phyloP scores from a whole-genome alignment of 371 early-diverging fungal species.

The Syncephalis plumigaleata region DNA sequence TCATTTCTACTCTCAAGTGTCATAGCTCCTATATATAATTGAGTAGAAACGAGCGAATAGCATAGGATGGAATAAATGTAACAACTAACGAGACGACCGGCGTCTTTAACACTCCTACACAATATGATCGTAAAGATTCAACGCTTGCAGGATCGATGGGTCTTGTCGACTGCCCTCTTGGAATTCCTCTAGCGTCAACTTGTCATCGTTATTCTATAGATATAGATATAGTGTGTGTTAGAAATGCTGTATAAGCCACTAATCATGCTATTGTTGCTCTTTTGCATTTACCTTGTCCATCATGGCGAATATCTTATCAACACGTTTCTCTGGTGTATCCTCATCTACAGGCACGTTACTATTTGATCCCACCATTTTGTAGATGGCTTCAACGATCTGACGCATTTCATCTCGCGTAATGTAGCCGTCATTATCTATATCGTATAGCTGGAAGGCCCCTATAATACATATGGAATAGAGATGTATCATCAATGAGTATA shows the following conservation, averaged over 20 bases:
- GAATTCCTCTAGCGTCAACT: conserved; percentile 69
- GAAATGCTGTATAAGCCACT: not conserved
- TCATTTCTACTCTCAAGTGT: too few species aligned
- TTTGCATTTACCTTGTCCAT: conserved; percentile 75
- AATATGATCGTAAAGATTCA: conserved; percentile 71
- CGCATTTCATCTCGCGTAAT: conserved; percentile 84
- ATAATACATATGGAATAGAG: not conserved
- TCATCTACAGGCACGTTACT: conserved; percentile 80
- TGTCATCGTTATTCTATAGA: conserved; percentile 61
- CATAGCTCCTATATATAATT: too few species aligned
- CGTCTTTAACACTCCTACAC: conserved; percentile 20
- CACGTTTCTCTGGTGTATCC: conserved; percentile 83
- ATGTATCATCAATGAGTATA: not conserved
- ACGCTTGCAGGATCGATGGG: conserved; percentile 75
- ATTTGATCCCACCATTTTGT: conserved; percentile 86
- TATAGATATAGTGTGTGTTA: not conserved
- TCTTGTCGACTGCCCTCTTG: conserved; percentile 77
- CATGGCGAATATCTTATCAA: conserved; percentile 71
- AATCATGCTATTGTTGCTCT: not conserved
- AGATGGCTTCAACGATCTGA: conserved; percentile 78
- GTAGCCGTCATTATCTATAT: conserved; percentile 78
- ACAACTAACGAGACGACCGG: too few species aligned
- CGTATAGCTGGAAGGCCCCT: conserved; percentile 63
- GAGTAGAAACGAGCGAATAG: too few species aligned
- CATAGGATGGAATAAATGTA: too few species aligned